phyloP scores from a whole-genome alignment of 768 basidiomycete species.

The Punctularia strigosozonata region DNA sequence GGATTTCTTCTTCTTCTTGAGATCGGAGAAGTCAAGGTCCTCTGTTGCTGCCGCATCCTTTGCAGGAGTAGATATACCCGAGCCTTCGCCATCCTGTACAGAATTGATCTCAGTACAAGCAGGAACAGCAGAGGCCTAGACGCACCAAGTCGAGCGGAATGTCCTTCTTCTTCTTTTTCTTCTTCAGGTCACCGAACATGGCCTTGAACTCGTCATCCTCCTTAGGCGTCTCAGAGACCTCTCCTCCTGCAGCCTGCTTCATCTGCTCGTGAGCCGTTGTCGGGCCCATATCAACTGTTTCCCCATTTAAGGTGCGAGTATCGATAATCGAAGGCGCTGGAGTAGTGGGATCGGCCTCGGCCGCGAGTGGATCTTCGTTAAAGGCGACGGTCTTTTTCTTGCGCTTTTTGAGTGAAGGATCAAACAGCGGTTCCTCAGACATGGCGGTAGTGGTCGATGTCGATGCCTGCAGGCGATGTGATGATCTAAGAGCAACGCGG shows the following conservation, averaged over 20 bases:
- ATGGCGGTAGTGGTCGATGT: constrained; percentile 41
- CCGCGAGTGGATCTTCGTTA: constrained; percentile 72
- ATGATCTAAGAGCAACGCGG: too few species aligned
- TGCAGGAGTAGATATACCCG: constrained; percentile 48
- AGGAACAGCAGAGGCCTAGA: constrained; percentile 3
- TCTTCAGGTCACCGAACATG: constrained; percentile 84
- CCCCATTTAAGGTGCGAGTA: constrained; percentile 54
- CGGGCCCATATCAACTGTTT: constrained; percentile 66
- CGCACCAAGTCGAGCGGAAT: constrained; percentile 74
- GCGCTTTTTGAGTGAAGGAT: constrained; percentile 67
- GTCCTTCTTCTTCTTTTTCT: constrained; percentile 91
- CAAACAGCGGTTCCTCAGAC: constrained; percentile 68
- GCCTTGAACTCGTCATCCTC: constrained; percentile 70
- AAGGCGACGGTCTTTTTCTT: constrained; percentile 86
- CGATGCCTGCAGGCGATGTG: too few species aligned
- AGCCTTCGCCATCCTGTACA: constrained; percentile 32
- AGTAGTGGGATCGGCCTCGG: constrained; percentile 72
- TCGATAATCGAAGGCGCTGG: constrained; percentile 70
- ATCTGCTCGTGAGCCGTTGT: constrained; percentile 68
- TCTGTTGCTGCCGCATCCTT: constrained; percentile 29
- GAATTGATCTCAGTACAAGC: neutral
- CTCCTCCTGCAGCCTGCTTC: constrained; percentile 33
- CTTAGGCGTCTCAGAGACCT: constrained; percentile 31
- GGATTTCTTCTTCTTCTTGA: constrained; percentile 94
- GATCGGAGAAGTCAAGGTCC: constrained; percentile 88